Evolutionary conservation across 169 alveolate species (phyloP).

Genomic region (Cryptosporidium andersoni): DNA sequence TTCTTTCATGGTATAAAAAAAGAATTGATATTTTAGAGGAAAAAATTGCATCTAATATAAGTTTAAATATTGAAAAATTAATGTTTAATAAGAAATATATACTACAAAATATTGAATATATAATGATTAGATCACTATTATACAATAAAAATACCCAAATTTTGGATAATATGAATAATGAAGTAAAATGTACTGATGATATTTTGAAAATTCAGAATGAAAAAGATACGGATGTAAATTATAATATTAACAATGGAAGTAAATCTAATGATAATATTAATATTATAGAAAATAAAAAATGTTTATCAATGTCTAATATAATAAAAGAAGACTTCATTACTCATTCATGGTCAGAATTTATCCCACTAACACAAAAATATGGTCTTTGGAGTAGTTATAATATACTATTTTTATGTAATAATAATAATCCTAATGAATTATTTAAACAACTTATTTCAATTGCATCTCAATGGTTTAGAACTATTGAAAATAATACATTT

Average conservation of each 20-base stretch:
- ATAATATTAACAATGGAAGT: not conserved
- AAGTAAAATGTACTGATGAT: not conserved
- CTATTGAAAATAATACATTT: not conserved
- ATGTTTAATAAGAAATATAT: not conserved
- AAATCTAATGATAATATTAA: too few species aligned
- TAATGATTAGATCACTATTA: constrained; percentile 33
- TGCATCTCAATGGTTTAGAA: not conserved
- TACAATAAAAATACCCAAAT: not conserved
- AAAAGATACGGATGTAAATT: not conserved
- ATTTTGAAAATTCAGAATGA: not conserved
- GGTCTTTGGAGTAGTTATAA: constrained; percentile 49
- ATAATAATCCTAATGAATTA: constrained; percentile 14
- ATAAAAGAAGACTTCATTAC: too few species aligned
- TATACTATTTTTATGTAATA: constrained; percentile 14
- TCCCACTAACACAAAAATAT: constrained; percentile 38
- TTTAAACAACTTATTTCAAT: constrained; percentile 11
- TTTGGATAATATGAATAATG: not conserved
- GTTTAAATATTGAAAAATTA: not conserved
- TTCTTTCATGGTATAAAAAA: constrained; percentile 26
- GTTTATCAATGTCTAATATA: too few species aligned
- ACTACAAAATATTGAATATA: constrained; percentile 9
- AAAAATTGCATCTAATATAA: not conserved
- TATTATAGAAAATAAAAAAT: not conserved
- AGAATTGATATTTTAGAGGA: constrained; percentile 1
- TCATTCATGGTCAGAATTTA: constrained; percentile 38